Evolutionary conservation across 257 asterid species (phyloP).

Genomic region (Ilex aquifolium): DNA sequence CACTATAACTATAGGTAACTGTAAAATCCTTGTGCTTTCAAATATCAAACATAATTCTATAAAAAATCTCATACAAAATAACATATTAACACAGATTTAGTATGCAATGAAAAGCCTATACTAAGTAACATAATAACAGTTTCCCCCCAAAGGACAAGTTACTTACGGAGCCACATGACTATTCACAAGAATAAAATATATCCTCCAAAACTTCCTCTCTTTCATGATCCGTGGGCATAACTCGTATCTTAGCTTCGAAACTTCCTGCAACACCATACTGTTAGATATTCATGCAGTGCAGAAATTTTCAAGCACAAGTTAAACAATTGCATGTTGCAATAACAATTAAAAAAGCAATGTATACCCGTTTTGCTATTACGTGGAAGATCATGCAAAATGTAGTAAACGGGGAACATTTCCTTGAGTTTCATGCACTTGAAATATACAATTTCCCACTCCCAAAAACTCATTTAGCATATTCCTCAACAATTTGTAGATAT

Average conservation of each 20-base stretch:
- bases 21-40: too few relatives aligned
- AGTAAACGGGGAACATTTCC: not conserved
- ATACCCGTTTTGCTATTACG: not conserved
- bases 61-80: too few relatives aligned
- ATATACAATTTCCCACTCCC: too few relatives aligned
- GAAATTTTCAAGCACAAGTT: constrained; percentile 7
- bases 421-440: not conserved
- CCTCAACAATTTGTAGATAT: too few relatives aligned
- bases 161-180: constrained; percentile 82
- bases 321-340: not conserved
- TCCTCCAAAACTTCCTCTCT: constrained; percentile 94
- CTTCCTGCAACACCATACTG: constrained; percentile 50
- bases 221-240: constrained; percentile 86
- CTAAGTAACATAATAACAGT: not conserved
- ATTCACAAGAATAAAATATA: constrained; percentile 81
- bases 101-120: too few relatives aligned
- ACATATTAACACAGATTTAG: too few relatives aligned
- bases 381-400: not conserved
- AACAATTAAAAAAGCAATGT: not conserved
- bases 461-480: too few relatives aligned
- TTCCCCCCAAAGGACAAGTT: constrained; percentile 8
- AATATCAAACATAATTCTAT: too few relatives aligned
- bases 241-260: constrained; percentile 70
- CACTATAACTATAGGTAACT: too few relatives aligned
- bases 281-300: not conserved